Base-by-base conservation (phyloP, 2,329 filamentous ascomycete species). In the Arthrobotrys musiformis region DNA sequence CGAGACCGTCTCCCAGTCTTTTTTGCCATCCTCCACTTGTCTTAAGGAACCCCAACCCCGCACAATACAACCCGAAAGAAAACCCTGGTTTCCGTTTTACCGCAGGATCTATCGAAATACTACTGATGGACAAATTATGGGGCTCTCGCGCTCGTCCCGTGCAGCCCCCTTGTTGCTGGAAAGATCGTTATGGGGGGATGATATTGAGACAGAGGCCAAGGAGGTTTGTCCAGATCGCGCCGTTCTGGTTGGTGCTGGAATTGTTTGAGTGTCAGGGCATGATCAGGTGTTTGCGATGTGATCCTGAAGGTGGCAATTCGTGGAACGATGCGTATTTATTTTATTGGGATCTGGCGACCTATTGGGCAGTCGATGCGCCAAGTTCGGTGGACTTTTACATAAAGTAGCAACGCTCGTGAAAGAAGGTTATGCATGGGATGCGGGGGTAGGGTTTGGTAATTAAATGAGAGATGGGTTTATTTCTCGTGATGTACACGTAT, bases 211-310 rank as follows among this genome's bases (percentile, higher is more conserved):
- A 68, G 24, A 56, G 48, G 42, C 50, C 63, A 1, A 68, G n/a
- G n/a, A 19, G 28, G 24, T 68, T 68, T 46, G 63, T 68, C 9
- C 63, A 68, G n/a, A 68, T 68, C 5, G 63, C 50, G 7, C 63
- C 63, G 13, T 68, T 68, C 17, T 42, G 48, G 50, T 35, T 68
- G 13, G 44, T 68, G 48, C 17, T 68, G 37, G 40, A 68, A 11
- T 19, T 68, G 35, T 68, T 56, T 46, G 19, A 68, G 24, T 58
- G 35, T 30, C 48, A 58, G 24, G 63, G 63, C 15, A 54, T 37
- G 15, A 28, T 68, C 22, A 68, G 52, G 40, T 68, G 63, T 58
- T 24, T 28, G 17, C 4, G n/a, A 17, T 67, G 63, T 42, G 63
- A 67, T 26, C 30, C 46, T 6, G 58, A 67, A 17, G 28, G 24